Conservation (phyloP, 2,329 filamentous ascomycete genomes). For the Cordyceps tenuipes region DNA sequence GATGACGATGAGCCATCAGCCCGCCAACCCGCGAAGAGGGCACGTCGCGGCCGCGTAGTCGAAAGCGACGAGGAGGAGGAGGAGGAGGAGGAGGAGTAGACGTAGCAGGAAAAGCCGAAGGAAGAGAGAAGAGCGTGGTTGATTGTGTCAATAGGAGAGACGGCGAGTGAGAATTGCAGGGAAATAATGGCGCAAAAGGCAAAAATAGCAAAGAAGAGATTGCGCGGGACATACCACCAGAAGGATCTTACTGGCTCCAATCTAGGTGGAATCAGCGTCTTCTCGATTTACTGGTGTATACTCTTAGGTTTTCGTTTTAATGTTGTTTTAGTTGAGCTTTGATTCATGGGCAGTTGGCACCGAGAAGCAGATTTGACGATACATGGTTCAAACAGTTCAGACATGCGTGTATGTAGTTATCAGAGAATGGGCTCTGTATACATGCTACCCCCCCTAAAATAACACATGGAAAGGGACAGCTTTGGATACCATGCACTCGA, state of each 20-base stretch:
- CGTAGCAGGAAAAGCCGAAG: background rate
- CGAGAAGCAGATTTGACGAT: background rate
- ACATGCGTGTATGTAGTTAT: background rate
- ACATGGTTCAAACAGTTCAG: background rate
- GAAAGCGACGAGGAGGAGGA: constrained; percentile 47
- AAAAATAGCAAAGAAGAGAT: background rate
- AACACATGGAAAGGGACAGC: background rate
- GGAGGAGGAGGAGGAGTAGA: constrained; percentile 32
- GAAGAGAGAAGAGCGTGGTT: background rate
- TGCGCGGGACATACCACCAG: background rate
- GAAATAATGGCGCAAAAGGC: background rate
- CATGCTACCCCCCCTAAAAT: too few relatives aligned
- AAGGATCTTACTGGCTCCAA: background rate
- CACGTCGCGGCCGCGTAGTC: constrained; percentile 42
- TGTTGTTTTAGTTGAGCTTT: background rate
- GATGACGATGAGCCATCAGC: constrained; percentile 39
- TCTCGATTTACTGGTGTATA: background rate
- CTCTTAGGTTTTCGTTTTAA: background rate
- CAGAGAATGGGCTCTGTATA: background rate
- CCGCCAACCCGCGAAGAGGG: constrained; percentile 36
- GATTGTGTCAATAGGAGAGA: background rate
- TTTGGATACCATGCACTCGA: background rate
- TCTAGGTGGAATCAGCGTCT: background rate
- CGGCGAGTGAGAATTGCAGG: constrained; percentile 17
- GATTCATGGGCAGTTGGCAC: background rate